These are phyloP conservation scores for Ophiostoma montium DNA, from an alignment of 2,329 filamentous ascomycete species.

Conservation along the genomic window DNA sequence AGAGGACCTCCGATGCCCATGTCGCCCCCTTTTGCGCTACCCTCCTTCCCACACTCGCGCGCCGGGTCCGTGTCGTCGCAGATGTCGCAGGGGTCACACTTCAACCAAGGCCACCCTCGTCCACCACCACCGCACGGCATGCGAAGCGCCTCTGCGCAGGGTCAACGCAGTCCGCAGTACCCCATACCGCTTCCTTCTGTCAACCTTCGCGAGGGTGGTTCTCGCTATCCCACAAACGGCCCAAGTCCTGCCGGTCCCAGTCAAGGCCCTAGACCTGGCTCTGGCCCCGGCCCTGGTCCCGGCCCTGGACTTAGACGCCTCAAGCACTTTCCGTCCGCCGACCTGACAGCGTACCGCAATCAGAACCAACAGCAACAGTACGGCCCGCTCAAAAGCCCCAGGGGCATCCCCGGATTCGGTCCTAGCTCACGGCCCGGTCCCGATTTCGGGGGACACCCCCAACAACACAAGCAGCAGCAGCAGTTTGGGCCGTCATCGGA, in stretches of 20 bases:
- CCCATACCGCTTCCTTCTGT: background rate
- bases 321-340: background rate
- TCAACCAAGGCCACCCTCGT: background rate
- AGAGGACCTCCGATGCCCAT: background rate
- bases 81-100: background rate
- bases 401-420: background rate
- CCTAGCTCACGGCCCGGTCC: background rate
- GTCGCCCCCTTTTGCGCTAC: background rate
- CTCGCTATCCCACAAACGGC: background rate
- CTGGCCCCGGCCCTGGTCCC: background rate
- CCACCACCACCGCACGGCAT: background rate
- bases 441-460: background rate
- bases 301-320: background rate
- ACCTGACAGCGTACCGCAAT: background rate
- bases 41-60: background rate
- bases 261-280: background rate
- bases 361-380: background rate
- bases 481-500: background rate
- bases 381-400: background rate
- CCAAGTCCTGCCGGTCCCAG: background rate
- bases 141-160: background rate
- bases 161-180: slow-evolving; percentile 1
- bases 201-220: background rate
- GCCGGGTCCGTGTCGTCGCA: slow-evolving; percentile 1
- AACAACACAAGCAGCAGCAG: background rate